Evolutionary conservation across 805 yeast species (phyloP).

Genomic region (Priceomyces melissophilus): DNA sequence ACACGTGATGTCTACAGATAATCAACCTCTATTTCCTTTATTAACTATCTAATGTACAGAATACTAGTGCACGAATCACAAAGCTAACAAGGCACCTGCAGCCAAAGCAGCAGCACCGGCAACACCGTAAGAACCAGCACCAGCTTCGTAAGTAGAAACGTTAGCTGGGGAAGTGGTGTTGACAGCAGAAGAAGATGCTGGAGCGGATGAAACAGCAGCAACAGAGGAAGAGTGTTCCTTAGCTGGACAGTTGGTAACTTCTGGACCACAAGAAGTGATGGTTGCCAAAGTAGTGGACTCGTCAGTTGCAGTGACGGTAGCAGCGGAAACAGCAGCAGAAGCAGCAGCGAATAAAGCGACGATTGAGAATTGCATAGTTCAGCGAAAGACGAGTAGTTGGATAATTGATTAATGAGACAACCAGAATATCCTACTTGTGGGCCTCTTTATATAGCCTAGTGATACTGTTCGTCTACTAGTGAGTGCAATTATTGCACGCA

Average conservation of each 20-base stretch:
- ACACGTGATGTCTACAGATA: no score
- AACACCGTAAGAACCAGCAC: constrained; percentile 34
- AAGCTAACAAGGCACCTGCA: constrained; percentile 56
- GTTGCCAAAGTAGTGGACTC: constrained; percentile 36
- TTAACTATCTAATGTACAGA: not conserved
- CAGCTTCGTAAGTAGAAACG: constrained; percentile 38
- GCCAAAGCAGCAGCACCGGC: constrained; percentile 48
- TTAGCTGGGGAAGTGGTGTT: constrained; percentile 22
- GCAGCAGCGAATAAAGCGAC: constrained; percentile 35
- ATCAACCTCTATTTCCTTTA: not conserved
- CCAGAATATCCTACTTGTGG: not conserved
- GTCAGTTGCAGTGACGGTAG: constrained; percentile 29
- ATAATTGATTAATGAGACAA: constrained; percentile 2
- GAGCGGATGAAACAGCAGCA: constrained; percentile 13
- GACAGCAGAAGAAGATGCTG: constrained; percentile 26
- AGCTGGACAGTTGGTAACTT: constrained; percentile 45
- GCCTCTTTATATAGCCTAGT: not conserved
- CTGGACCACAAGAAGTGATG: constrained; percentile 38
- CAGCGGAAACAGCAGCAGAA: constrained; percentile 25
- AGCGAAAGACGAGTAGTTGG: constrained; percentile 37
- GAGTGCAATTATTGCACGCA: not conserved
- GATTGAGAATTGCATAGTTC: constrained; percentile 41
- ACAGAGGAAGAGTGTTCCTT: constrained; percentile 11
- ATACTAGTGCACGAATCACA: constrained; percentile 38
- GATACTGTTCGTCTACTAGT: not conserved